Percentiles rank a stretch among this genome's conserved stretches.
These are phyloP conservation scores for Trametes meyenii DNA, from an alignment of 768 basidiomycete species.

Conservation along the genomic window DNA sequence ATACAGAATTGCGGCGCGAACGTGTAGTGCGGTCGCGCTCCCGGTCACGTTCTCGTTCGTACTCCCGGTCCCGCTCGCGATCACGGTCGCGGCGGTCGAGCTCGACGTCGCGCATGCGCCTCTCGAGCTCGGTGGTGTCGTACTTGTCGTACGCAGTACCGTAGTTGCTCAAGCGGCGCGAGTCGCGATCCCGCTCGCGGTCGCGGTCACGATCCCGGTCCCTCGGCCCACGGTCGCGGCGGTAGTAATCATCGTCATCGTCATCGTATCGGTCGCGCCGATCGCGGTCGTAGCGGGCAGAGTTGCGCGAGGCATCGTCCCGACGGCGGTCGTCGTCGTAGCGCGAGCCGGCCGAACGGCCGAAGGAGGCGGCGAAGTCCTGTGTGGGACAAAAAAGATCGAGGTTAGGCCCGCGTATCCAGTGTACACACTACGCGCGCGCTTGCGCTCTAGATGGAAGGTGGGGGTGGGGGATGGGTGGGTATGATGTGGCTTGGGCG, in stretches of 20 bases:
- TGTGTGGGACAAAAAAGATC: constrained; percentile 27
- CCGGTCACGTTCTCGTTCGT: constrained; percentile 22
- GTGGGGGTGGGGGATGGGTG: no score
- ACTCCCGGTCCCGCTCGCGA: no score
- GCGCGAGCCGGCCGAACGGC: constrained; percentile 27
- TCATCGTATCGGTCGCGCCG: constrained; percentile 36
- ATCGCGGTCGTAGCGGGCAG: constrained; percentile 6
- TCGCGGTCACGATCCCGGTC: constrained; percentile 25
- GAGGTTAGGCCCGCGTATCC: no score
- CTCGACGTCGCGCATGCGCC: constrained; percentile 37
- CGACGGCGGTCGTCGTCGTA: constrained; percentile 54
- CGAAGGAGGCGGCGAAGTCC: constrained; percentile 65
- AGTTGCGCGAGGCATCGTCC: constrained; percentile 41
- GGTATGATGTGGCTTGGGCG: no score
- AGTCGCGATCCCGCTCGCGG: constrained; percentile 43
- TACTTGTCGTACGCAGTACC: constrained; percentile 26
- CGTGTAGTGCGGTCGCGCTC: constrained; percentile 21
- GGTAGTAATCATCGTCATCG: constrained; percentile 21
- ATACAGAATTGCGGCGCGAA: constrained; percentile 25
- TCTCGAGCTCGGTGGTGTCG: constrained; percentile 41
- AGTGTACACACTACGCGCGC: no score
- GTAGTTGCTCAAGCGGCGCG: constrained; percentile 29
- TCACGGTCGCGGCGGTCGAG: constrained; percentile 27
- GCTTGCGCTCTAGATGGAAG: no score
- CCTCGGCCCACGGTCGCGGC: constrained; percentile 22